Evolutionary conservation across 176 grass and related monocot genomes (phyloP).

Genomic region (Oryza nivara): DNA sequence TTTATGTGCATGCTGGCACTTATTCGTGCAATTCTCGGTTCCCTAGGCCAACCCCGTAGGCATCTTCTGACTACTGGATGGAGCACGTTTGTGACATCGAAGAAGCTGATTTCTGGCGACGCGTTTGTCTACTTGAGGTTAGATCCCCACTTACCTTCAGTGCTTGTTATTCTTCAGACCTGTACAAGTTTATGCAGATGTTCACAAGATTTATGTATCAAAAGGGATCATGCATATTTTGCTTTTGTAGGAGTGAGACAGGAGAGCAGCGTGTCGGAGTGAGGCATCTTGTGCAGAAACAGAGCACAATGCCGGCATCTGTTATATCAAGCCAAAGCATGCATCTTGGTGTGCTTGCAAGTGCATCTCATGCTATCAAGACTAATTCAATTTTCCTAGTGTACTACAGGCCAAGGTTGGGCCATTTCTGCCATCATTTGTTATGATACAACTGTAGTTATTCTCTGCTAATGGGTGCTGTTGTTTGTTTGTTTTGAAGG

Average conservation of each 20-base stretch:
- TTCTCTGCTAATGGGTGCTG: conserved; percentile 7
- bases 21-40: conserved; percentile 29
- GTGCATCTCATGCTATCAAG: conserved; percentile 85
- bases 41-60: conserved; percentile 86
- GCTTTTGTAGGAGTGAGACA: conserved; percentile 67
- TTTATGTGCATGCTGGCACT: conserved; percentile 12
- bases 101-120: conserved; percentile 84
- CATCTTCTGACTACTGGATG: conserved; percentile 94
- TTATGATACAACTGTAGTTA: background rate
- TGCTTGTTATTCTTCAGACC: background rate
- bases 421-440: background rate
- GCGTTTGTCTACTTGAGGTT: conserved; percentile 95
- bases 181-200: conserved; percentile 2
- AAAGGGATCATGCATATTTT: conserved; percentile 7
- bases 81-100: conserved; percentile 95
- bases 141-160: background rate
- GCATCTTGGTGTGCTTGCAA: conserved; percentile 98
- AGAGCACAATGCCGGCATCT: conserved; percentile 74
- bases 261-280: conserved; percentile 89
- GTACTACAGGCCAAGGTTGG: conserved; percentile 93
- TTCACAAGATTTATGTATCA: conserved; percentile 21
- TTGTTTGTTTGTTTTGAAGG: conserved; percentile 45
- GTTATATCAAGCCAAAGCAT: conserved; percentile 99
- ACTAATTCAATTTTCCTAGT: conserved; percentile 90
- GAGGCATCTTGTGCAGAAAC: conserved; percentile 80